Evolutionary conservation across 2,329 filamentous ascomycete species (phyloP).

Genomic region (Aspergillus sergii): DNA sequence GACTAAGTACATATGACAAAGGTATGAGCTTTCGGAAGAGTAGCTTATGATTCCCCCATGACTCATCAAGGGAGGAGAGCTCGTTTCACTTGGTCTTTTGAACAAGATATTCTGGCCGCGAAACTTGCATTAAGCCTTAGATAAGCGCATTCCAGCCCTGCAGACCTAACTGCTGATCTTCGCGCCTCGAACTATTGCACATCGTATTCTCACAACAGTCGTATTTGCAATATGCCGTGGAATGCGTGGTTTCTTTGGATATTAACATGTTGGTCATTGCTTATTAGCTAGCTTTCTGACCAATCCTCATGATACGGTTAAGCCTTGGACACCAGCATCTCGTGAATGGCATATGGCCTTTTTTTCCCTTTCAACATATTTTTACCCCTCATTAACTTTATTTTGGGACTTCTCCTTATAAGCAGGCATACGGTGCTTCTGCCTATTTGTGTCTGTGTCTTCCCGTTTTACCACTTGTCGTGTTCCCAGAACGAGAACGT

Average conservation of each 20-base stretch:
- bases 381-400: not conserved
- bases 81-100: not conserved
- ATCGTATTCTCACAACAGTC: not conserved
- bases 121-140: not conserved
- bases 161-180: constrained; percentile 3
- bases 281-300: not conserved
- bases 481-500: not conserved
- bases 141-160: constrained; percentile 14
- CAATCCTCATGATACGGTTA: not conserved
- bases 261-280: not conserved
- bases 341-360: not conserved
- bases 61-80: not conserved
- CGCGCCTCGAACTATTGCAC: not conserved
- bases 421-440: not conserved
- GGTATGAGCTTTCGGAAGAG: not conserved
- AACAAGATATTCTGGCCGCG: not conserved
- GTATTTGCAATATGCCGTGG: constrained; percentile 16
- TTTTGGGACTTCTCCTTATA: not conserved
- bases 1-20: constrained; percentile 8
- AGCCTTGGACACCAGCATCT: not conserved
- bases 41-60: not conserved
- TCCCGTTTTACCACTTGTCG: not conserved
- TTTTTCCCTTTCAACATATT: not conserved
- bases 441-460: not conserved
- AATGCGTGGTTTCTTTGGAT: constrained; percentile 15